These are phyloP conservation scores for Xylaria hypoxylon DNA, from an alignment of 2,329 filamentous ascomycete species.

Conservation along the genomic window DNA sequence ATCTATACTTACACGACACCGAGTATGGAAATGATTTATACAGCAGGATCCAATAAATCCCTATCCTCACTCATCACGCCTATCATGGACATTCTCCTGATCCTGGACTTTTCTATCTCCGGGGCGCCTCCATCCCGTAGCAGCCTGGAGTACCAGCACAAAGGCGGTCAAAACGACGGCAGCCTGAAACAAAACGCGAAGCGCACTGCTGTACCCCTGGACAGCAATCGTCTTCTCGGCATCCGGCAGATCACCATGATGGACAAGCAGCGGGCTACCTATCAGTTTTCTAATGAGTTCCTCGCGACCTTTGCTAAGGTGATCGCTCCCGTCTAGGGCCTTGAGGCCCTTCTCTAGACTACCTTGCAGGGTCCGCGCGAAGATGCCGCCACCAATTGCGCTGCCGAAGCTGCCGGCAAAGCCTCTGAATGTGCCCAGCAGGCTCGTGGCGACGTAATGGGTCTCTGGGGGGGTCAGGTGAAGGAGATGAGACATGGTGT, in stretches of 20 bases:
- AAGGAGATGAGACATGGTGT: constrained; percentile 82
- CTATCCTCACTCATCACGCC: constrained; percentile 1
- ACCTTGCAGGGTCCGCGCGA: constrained; percentile 69
- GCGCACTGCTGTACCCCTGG: constrained; percentile 59
- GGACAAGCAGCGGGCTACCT: constrained; percentile 64
- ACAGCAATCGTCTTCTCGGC: constrained; percentile 61
- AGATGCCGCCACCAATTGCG: constrained; percentile 81
- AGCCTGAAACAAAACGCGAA: constrained; percentile 60
- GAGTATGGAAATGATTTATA: not conserved
- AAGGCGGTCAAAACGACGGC: constrained; percentile 59
- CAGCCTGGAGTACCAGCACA: constrained; percentile 61
- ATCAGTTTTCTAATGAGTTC: constrained; percentile 62
- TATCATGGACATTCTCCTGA: constrained; percentile 53
- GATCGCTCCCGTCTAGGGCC: constrained; percentile 55
- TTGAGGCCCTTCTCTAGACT: constrained; percentile 69
- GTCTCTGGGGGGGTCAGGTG: constrained; percentile 74
- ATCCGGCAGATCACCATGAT: constrained; percentile 54
- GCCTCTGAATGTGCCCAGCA: constrained; percentile 82
- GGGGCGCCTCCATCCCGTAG: constrained; percentile 63
- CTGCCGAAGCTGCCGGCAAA: constrained; percentile 86
- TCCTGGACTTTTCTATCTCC: constrained; percentile 61
- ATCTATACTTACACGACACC: not conserved
- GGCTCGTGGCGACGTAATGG: constrained; percentile 80
- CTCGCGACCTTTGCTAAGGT: constrained; percentile 47
- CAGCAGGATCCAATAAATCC: not conserved